These are phyloP conservation scores for Fusarium beomiforme DNA, from an alignment of 2,329 filamentous ascomycete genomes.

Conservation along the genomic window DNA sequence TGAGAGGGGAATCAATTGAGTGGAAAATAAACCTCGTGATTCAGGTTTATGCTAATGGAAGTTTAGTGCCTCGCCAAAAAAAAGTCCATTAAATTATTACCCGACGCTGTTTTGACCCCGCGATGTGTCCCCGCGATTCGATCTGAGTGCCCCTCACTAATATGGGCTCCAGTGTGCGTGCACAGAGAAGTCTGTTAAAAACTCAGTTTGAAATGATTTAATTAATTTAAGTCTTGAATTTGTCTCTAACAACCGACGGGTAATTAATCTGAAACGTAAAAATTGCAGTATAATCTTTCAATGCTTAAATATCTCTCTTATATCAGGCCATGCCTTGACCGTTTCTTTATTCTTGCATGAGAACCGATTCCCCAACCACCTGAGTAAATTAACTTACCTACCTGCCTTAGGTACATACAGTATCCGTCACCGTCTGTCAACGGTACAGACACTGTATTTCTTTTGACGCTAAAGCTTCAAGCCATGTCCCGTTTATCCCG, in stretches of 20 bases:
- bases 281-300: not conserved
- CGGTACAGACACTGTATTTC: not conserved
- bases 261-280: not conserved
- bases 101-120: conserved; percentile 9
- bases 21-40: not conserved
- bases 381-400: not conserved
- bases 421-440: not conserved
- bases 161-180: not conserved
- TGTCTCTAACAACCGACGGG: not conserved
- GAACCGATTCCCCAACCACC: conserved; percentile 2
- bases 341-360: not conserved
- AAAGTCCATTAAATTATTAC: not conserved
- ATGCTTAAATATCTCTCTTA: not conserved
- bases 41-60: not conserved
- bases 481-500: not conserved
- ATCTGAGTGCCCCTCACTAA: conserved; percentile 22
- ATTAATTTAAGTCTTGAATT: not conserved
- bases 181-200: not conserved
- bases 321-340: not conserved
- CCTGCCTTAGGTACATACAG: too few relatives aligned
- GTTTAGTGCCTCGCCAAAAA: not conserved
- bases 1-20: not conserved
- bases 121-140: conserved; percentile 20
- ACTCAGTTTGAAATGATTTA: not conserved
- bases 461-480: not conserved